phyloP scores from a whole-genome alignment of 2,329 filamentous ascomycete genomes.

The Iodosphaeria phyllophila region DNA sequence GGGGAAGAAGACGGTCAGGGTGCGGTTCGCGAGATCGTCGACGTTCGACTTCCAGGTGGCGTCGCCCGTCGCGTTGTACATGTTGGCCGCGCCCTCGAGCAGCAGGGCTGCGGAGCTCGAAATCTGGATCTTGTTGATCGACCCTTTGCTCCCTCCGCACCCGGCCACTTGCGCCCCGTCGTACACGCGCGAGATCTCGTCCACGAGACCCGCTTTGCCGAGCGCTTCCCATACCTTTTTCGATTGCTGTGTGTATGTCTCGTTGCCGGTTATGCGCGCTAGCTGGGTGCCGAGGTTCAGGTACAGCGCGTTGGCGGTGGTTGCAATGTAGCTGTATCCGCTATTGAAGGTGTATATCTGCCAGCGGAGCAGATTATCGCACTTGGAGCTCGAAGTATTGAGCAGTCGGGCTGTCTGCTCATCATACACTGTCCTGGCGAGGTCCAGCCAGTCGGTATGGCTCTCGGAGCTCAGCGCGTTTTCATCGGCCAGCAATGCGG shows the following conservation, averaged over 20 bases:
- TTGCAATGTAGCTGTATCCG: constrained; percentile 26
- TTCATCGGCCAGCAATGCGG: constrained; percentile 39
- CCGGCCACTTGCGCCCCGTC: constrained; percentile 26
- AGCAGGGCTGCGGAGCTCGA: constrained; percentile 30
- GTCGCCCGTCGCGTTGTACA: constrained; percentile 17
- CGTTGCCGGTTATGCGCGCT: constrained; percentile 41
- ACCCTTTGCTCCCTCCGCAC: constrained; percentile 20
- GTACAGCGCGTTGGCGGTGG: constrained; percentile 26
- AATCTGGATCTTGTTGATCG: constrained; percentile 27
- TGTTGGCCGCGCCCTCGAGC: constrained; percentile 21
- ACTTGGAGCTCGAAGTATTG: constrained; percentile 21
- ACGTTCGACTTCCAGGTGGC: constrained; percentile 25
- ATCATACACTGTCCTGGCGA: constrained; percentile 44
- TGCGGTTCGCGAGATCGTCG: constrained; percentile 24
- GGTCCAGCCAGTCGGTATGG: constrained; percentile 32
- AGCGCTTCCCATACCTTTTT: constrained; percentile 36
- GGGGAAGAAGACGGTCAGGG: constrained; percentile 25
- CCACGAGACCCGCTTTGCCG: constrained; percentile 23
- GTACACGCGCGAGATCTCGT: constrained; percentile 22
- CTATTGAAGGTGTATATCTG: constrained; percentile 38
- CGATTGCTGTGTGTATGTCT: constrained; percentile 30
- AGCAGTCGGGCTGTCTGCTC: constrained; percentile 31
- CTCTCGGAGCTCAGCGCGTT: constrained; percentile 22
- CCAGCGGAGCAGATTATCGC: constrained; percentile 44
- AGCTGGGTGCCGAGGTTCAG: constrained; percentile 35